Conservation (phyloP, 805 yeast genomes). For the Wickerhamia fluorescens region DNA sequence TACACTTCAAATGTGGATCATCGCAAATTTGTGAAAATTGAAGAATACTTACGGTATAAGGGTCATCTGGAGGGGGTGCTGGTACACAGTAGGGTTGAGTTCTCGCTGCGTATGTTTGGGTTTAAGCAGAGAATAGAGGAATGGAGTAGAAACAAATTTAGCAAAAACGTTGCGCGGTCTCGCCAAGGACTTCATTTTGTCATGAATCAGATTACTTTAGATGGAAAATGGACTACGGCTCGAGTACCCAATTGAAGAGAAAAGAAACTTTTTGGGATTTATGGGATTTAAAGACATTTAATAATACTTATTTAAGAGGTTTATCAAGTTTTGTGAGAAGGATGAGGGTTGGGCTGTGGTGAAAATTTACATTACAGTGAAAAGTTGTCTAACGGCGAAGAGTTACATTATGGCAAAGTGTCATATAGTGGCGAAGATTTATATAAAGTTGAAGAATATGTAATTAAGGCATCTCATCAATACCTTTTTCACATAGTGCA, state of each 20-base stretch:
- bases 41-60: constrained; percentile 61
- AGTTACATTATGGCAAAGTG: too few relatives aligned
- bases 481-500: too few relatives aligned
- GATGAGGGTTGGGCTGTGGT: too few relatives aligned
- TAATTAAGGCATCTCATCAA: too few relatives aligned
- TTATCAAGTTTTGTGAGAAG: too few relatives aligned
- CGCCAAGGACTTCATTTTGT: constrained; percentile 72
- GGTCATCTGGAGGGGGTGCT: constrained; percentile 36
- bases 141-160: constrained; percentile 71
- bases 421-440: too few relatives aligned
- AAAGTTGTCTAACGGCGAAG: too few relatives aligned
- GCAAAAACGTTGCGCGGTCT: constrained; percentile 58
- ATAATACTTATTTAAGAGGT: too few relatives aligned
- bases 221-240: too few relatives aligned
- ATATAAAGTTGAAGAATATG: too few relatives aligned
- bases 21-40: constrained; percentile 66
- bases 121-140: constrained; percentile 69
- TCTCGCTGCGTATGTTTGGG: constrained; percentile 62
- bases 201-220: constrained; percentile 47
- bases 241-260: constrained; percentile 41
- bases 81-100: constrained; percentile 57
- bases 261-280: constrained; percentile 9
- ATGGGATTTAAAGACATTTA: too few relatives aligned
- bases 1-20: constrained; percentile 85
- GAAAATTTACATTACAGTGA: too few relatives aligned